Base-by-base conservation (phyloP, 2,329 filamentous ascomycete genomes). In the Aureobasidium pullulans region DNA sequence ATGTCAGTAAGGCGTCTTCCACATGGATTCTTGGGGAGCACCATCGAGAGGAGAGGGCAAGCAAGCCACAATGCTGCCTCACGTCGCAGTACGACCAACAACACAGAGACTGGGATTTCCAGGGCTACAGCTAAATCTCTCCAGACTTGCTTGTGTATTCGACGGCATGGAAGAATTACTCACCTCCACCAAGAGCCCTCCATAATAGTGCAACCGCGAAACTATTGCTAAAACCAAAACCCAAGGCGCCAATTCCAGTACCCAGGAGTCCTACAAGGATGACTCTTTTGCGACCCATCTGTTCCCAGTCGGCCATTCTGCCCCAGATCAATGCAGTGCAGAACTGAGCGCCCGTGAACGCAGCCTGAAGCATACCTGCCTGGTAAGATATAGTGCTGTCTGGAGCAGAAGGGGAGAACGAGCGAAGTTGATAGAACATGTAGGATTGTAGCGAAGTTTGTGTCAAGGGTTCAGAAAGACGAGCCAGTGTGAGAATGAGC, bases 401-500 rank as follows among this genome's bases (percentile, higher is more conserved):
- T 2, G 81, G 74, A 19, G 80, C 71, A 23, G 73, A 77, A 2
- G 78, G 78, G 6, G 64, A 62, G 66, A 96, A 93, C 61, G 86
- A 93, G 65, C 84, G 85, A n/a, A 96, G 81, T 71, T 94, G 89
- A 72, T 93, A 95, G 74, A 90, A 95, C 78, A 95, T 85, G 72
- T 95, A 95, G 1, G 88, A 82, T 72, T 88, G 82, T 8, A 91
- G 72, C 11, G 85, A 89, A 0, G 88, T 91, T 68, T 94, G 88
- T 0, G 89, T 88, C 37, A 96, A 76, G 3, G 90, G 90, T 69
- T 96, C 91, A 10, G 88, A 90, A 23, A 96, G 76, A 31, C 91
- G 84, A 8, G 90, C 87, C 46, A 95, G 75, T 0, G 87, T 90
- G 52, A 96, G 79, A 60, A 96, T 85, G 32, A 86, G 75, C 19